These are phyloP conservation scores for Solanum ossicruentum DNA, from an alignment of 257 asterid species.

Conservation along the genomic window DNA sequence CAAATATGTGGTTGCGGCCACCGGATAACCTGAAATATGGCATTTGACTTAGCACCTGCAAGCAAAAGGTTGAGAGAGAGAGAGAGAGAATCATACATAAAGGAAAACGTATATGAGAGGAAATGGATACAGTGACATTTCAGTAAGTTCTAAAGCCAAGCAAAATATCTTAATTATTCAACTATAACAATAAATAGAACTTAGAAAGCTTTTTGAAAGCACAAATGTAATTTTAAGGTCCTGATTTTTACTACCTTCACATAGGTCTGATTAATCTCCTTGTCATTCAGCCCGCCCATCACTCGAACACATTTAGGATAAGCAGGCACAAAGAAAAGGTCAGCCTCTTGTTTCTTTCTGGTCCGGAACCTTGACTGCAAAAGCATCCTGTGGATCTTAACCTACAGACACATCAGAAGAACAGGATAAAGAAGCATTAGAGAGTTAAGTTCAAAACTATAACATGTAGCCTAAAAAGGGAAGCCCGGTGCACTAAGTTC, in stretches of 20 bases:
- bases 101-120: background rate
- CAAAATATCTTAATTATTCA: background rate
- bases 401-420: constrained; percentile 25
- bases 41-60: constrained; percentile 96
- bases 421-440: background rate
- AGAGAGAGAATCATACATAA: background rate
- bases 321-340: constrained; percentile 79
- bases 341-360: constrained; percentile 66
- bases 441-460: background rate
- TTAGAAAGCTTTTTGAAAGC: background rate
- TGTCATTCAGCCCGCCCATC: constrained; percentile 90
- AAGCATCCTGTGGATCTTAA: constrained; percentile 77
- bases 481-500: background rate
- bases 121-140: background rate
- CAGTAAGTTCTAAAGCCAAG: background rate
- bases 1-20: constrained; percentile 85
- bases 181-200: background rate
- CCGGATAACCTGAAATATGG: constrained; percentile 89
- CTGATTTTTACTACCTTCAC: constrained; percentile 46
- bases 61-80: constrained; percentile 15
- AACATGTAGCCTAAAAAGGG: background rate
- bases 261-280: constrained; percentile 83
- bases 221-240: background rate
- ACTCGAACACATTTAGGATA: constrained; percentile 84
- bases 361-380: constrained; percentile 65